A percentile compares a stretch with the other conserved stretches of the same genome.
These are phyloP conservation scores for Elaeagnus macrophylla DNA, from an alignment of 306 rosid species.

Conservation along the genomic window DNA sequence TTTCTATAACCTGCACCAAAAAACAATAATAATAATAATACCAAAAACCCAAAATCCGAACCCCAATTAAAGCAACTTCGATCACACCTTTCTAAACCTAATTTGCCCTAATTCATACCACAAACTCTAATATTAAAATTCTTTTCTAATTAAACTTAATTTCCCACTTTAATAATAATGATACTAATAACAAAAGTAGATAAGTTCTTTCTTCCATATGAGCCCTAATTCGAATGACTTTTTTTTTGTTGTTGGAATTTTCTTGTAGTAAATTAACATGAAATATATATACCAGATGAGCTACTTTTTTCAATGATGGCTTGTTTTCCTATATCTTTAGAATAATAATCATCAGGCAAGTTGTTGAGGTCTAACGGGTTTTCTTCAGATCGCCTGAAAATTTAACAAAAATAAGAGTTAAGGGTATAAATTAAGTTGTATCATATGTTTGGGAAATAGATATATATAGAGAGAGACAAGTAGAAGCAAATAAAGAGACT, in stretches of 20 bases:
- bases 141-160: not conserved
- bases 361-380: slow-evolving; percentile 89
- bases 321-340: slow-evolving; percentile 50
- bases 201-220: too few species aligned
- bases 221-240: too few species aligned
- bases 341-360: slow-evolving; percentile 63
- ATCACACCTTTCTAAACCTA: slow-evolving; percentile 26
- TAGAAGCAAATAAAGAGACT: slow-evolving; percentile 10
- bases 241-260: not conserved
- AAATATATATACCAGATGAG: slow-evolving; percentile 31
- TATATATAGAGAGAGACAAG: slow-evolving; percentile 1
- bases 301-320: slow-evolving; percentile 25
- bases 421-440: not conserved
- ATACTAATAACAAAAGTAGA: too few species aligned
- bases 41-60: not conserved
- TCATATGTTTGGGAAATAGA: not conserved
- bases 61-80: slow-evolving; percentile 20
- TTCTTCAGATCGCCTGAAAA: slow-evolving; percentile 69
- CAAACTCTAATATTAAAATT: not conserved
- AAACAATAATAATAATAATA: slow-evolving; percentile 15
- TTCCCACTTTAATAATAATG: not conserved
- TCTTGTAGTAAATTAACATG: not conserved
- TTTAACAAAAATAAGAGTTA: slow-evolving; percentile 12
- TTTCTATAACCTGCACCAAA: slow-evolving; percentile 58
- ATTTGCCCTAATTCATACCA: slow-evolving; percentile 13